Evolutionary conservation across 2,329 filamentous ascomycete genomes (phyloP).

Genomic region (Aspergillus brunneoviolaceus): DNA sequence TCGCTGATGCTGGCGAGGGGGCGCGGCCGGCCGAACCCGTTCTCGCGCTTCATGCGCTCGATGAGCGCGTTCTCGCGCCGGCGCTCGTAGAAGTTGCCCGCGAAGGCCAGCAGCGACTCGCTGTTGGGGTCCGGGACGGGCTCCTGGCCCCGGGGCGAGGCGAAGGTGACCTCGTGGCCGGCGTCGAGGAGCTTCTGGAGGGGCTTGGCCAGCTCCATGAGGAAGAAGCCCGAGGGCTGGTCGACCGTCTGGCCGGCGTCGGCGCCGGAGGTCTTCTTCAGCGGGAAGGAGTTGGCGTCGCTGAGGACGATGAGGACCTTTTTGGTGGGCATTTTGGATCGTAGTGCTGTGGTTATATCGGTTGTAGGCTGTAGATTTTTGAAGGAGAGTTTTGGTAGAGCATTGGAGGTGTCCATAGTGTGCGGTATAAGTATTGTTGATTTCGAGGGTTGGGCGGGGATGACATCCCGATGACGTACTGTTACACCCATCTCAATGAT

Average conservation of each 20-base stretch:
- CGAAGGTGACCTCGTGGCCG: constrained; percentile 47
- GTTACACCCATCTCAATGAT: not conserved
- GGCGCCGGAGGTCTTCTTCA: constrained; percentile 30
- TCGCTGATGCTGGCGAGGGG: constrained; percentile 43
- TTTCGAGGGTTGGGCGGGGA: not conserved
- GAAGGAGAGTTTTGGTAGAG: no score
- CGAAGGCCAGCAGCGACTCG: constrained; percentile 44
- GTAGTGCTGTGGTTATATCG: not conserved
- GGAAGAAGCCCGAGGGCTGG: constrained; percentile 38
- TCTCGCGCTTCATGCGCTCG: constrained; percentile 47
- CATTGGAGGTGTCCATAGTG: not conserved
- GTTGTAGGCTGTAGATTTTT: not conserved
- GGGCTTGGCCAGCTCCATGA: constrained; percentile 43
- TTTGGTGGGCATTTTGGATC: constrained; percentile 26
- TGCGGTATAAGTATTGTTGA: not conserved
- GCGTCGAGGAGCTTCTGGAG: constrained; percentile 37
- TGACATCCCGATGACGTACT: not conserved
- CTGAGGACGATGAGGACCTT: constrained; percentile 49
- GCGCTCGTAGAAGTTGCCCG: constrained; percentile 49
- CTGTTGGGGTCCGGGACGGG: constrained; percentile 46
- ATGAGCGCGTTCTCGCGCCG: constrained; percentile 42
- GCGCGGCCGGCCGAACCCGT: constrained; percentile 42
- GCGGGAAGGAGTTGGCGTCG: constrained; percentile 41
- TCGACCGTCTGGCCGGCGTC: constrained; percentile 25
- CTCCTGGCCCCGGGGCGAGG: constrained; percentile 45